A percentile compares a stretch with the other conserved stretches of the same genome.
These are phyloP conservation scores for Hyaloscypha variabilis DNA, from an alignment of 495 filamentous ascomycete species.

Conservation along the genomic window DNA sequence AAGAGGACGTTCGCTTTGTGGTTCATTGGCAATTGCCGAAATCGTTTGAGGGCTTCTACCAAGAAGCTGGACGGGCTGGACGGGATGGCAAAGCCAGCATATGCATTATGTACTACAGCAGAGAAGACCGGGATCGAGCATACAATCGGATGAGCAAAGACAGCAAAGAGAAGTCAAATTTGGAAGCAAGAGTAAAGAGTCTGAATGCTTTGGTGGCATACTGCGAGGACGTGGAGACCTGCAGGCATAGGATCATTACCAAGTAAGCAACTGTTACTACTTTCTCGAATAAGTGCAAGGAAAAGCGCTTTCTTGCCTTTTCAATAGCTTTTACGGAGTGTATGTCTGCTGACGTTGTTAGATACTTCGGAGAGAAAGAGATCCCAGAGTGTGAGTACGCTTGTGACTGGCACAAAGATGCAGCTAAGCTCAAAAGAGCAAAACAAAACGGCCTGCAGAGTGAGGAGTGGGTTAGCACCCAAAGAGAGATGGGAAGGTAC, in stretches of 20 bases:
- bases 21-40: constrained; percentile 92
- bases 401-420: constrained; percentile 89
- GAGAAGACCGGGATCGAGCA: constrained; percentile 78
- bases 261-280: constrained; percentile 48
- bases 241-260: constrained; percentile 77
- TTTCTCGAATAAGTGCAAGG: background rate
- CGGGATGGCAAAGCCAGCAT: constrained; percentile 83
- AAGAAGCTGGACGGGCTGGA: constrained; percentile 91
- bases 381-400: constrained; percentile 74
- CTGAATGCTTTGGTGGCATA: constrained; percentile 69
- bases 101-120: constrained; percentile 87
- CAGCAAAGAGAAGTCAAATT: constrained; percentile 32
- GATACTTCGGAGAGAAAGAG: constrained; percentile 67
- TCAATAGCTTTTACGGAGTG: background rate
- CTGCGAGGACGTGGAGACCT: constrained; percentile 73
- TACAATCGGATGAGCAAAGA: constrained; percentile 56
- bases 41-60: constrained; percentile 93
- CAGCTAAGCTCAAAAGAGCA: constrained; percentile 58
- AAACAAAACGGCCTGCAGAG: constrained; percentile 64
- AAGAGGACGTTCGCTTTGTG: constrained; percentile 89
- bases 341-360: background rate
- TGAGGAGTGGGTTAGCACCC: constrained; percentile 76
- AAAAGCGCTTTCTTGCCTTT: background rate
- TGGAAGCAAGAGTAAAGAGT: constrained; percentile 45
- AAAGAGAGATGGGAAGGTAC: constrained; percentile 60